A percentile compares a stretch with the other conserved stretches of the same genome.
phyloP scores from a whole-genome alignment of 208 protist species.

The Jaenimonas drosophilae region DNA sequence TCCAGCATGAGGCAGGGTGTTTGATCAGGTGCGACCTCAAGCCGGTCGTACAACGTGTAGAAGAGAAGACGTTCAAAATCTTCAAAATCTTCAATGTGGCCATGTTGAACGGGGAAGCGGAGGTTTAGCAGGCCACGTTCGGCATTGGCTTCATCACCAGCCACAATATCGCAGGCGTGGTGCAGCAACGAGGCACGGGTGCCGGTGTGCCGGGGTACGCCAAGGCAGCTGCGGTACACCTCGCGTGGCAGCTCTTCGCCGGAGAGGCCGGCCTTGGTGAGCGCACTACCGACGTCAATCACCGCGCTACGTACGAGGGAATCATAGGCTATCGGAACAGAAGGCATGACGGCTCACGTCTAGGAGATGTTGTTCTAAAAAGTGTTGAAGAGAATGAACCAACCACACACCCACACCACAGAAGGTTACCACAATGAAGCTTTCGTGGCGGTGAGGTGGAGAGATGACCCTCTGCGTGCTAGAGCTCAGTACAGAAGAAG shows the following conservation, averaged over 20 bases:
- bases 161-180: slow-evolving; percentile 46
- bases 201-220: slow-evolving; percentile 49
- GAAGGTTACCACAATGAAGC: too few species aligned
- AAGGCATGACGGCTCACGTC: too few species aligned
- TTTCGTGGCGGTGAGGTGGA: too few species aligned
- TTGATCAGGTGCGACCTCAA: slow-evolving; percentile 44
- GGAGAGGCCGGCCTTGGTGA: slow-evolving; percentile 92
- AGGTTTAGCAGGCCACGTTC: slow-evolving; percentile 46
- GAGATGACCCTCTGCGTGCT: too few species aligned
- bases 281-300: slow-evolving; percentile 93
- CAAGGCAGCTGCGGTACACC: slow-evolving; percentile 80
- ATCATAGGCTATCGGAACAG: neutral
- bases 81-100: slow-evolving; percentile 67
- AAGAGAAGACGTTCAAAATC: slow-evolving; percentile 79
- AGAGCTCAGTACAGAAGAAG: too few species aligned
- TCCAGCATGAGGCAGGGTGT: slow-evolving; percentile 94
- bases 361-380: too few species aligned
- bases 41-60: slow-evolving; percentile 50
- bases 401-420: too few species aligned
- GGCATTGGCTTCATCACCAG: slow-evolving; percentile 53
- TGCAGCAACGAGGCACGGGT: slow-evolving; percentile 45
- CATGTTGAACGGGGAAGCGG: slow-evolving; percentile 38
- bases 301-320: slow-evolving; percentile 43
- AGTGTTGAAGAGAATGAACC: too few species aligned
- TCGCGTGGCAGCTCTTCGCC: slow-evolving; percentile 93